Conservation (phyloP, 2,329 filamentous ascomycete species). For the Fusarium armeniacum region DNA sequence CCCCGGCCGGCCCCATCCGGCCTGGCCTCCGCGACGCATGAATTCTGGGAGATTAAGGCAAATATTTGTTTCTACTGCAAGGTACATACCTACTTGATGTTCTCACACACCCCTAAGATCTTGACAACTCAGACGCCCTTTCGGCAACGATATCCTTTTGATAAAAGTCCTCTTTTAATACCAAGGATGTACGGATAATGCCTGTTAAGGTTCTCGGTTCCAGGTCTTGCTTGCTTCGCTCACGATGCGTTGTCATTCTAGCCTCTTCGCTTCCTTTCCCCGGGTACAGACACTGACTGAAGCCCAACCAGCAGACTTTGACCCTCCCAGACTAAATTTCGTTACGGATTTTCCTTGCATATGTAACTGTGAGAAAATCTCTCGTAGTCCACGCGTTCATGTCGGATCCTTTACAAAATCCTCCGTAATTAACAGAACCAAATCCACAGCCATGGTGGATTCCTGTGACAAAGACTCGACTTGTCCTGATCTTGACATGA, state of each 20-base stretch:
- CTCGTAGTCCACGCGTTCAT: conserved; percentile 12
- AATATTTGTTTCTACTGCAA: conserved; percentile 22
- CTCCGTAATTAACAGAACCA: conserved; percentile 15
- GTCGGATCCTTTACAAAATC: conserved; percentile 21
- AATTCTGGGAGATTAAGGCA: conserved; percentile 48
- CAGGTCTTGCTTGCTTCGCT: conserved; percentile 25
- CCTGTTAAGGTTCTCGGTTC: conserved; percentile 18
- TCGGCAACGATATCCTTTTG: conserved; percentile 22
- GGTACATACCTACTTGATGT: neutral
- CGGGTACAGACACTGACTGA: conserved; percentile 1
- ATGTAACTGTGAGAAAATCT: conserved; percentile 3
- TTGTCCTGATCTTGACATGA: conserved; percentile 1
- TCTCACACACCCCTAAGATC: conserved; percentile 27
- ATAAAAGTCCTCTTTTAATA: conserved; percentile 13
- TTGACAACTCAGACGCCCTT: conserved; percentile 11
- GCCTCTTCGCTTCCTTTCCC: conserved; percentile 19
- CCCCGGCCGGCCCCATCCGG: conserved; percentile 42
- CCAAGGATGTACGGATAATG: conserved; percentile 25
- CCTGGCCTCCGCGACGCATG: conserved; percentile 43
- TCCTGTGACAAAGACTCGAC: conserved; percentile 12
- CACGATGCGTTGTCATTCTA: conserved; percentile 41
- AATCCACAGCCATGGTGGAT: neutral
- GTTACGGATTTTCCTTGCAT: conserved; percentile 16
- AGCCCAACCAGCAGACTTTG: conserved; percentile 9
- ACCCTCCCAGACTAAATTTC: neutral